These are phyloP conservation scores for Thelephora terrestris DNA, from an alignment of 1,284 basidiomycete genomes.

Conservation along the genomic window DNA sequence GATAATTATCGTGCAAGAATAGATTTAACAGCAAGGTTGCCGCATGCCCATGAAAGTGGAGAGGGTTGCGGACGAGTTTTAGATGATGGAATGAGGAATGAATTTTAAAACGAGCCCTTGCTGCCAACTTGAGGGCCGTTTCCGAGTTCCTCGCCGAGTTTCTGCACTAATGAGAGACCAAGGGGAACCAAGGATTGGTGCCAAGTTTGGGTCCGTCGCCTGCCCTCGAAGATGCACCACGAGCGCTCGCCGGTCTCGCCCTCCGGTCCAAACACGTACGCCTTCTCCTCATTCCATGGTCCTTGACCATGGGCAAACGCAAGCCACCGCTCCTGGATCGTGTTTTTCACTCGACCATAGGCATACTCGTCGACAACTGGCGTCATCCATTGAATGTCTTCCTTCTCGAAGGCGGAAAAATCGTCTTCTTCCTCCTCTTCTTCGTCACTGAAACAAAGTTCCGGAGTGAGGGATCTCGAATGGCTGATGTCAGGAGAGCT, in stretches of 20 bases:
- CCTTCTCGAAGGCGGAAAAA: constrained; percentile 14
- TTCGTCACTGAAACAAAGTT: constrained; percentile 10
- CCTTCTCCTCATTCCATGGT: constrained; percentile 57
- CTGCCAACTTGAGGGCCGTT: constrained; percentile 40
- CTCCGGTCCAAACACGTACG: constrained; percentile 68
- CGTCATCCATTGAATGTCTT: constrained; percentile 32
- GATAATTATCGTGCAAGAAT: background rate
- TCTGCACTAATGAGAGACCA: constrained; percentile 54
- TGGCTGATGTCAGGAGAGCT: constrained; percentile 2
- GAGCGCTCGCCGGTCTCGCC: constrained; percentile 57
- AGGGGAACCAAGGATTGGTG: constrained; percentile 53
- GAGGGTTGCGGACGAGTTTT: too few relatives aligned
- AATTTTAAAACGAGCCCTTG: constrained; percentile 2
- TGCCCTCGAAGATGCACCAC: constrained; percentile 41
- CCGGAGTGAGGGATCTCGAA: constrained; percentile 24
- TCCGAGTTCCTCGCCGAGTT: constrained; percentile 60
- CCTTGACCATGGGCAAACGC: constrained; percentile 60
- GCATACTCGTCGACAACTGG: constrained; percentile 52
- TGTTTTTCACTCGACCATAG: constrained; percentile 53
- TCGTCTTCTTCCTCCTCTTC: constrained; percentile 9
- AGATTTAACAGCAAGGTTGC: background rate
- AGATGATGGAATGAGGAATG: background rate
- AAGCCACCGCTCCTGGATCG: constrained; percentile 62
- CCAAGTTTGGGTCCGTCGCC: constrained; percentile 43
- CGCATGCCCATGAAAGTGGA: too few relatives aligned